Conservation (phyloP, 495 filamentous ascomycete species). For the Podospora didyma region DNA sequence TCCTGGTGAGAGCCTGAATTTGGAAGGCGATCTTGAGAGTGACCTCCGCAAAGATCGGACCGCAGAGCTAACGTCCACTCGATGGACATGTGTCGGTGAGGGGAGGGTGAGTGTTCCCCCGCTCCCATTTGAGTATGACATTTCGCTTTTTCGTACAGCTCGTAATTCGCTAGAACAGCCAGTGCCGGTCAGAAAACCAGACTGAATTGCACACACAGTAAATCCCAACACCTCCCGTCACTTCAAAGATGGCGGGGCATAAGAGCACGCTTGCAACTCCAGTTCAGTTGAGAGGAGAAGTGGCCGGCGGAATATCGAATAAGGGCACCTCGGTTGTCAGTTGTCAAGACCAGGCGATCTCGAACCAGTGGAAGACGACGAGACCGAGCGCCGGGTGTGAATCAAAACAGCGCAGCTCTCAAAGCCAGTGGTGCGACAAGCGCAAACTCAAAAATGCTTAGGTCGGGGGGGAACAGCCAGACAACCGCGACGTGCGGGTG, state of each 20-base stretch:
- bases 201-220: not conserved
- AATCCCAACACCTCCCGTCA: not conserved
- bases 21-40: constrained; percentile 82
- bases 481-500: too few species aligned
- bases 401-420: constrained; percentile 18
- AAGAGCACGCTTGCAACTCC: not conserved
- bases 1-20: constrained; percentile 59
- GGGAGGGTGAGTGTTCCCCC: constrained; percentile 78
- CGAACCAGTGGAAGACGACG: constrained; percentile 10
- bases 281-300: not conserved
- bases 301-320: not conserved
- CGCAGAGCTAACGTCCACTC: constrained; percentile 71
- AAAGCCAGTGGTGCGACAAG: constrained; percentile 15
- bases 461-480: too few species aligned
- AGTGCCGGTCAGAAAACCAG: not conserved
- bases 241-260: not conserved
- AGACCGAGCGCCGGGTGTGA: constrained; percentile 6
- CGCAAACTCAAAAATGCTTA: constrained; percentile 20
- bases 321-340: not conserved
- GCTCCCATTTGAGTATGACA: constrained; percentile 47
- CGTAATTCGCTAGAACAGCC: not conserved
- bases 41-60: constrained; percentile 78
- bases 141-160: constrained; percentile 11
- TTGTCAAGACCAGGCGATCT: constrained; percentile 10
- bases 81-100: constrained; percentile 76